A percentile compares a stretch with the other conserved stretches of the same genome.
These are phyloP conservation scores for Pascua guehoae DNA, from an alignment of 1,284 basidiomycete genomes.

Conservation along the genomic window DNA sequence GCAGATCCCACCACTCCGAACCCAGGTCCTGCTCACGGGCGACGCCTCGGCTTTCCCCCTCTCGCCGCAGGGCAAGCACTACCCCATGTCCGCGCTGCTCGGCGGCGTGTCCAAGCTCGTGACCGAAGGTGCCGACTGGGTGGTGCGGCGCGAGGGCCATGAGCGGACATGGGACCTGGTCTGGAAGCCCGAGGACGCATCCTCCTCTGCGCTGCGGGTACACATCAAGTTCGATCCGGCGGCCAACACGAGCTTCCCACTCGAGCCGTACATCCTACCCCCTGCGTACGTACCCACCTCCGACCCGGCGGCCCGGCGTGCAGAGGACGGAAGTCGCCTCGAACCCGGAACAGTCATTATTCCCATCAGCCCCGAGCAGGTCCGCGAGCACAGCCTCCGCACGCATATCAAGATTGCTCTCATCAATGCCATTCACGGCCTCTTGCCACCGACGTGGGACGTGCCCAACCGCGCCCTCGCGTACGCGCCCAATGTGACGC, in stretches of 20 bases:
- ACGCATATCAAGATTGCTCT: slow-evolving; percentile 39
- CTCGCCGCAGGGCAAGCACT: slow-evolving; percentile 25
- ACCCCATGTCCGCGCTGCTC: slow-evolving; percentile 21
- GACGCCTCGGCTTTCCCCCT: slow-evolving; percentile 30
- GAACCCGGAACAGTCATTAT: slow-evolving; percentile 32
- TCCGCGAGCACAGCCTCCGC: slow-evolving; percentile 23
- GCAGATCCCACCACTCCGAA: slow-evolving; percentile 21
- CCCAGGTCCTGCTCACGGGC: slow-evolving; percentile 35
- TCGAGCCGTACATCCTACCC: slow-evolving; percentile 40
- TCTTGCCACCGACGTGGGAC: slow-evolving; percentile 34
- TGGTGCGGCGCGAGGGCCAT: slow-evolving; percentile 23
- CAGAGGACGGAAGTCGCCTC: too few relatives aligned
- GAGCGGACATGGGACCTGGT: slow-evolving; percentile 29
- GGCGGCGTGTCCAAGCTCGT: slow-evolving; percentile 24
- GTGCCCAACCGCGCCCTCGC: slow-evolving; percentile 48
- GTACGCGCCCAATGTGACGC: slow-evolving; percentile 69
- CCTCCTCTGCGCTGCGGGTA: slow-evolving; percentile 17
- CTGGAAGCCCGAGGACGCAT: slow-evolving; percentile 6
- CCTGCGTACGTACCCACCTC: slow-evolving; percentile 2
- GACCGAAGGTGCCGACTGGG: slow-evolving; percentile 32
- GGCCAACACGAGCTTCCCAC: slow-evolving; percentile 32
- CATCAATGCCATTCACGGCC: slow-evolving; percentile 59
- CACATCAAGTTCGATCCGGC: slow-evolving; percentile 26
- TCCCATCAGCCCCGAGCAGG: slow-evolving; percentile 32
- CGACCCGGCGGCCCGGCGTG: too few relatives aligned